Conservation (phyloP, 148 eudicot species). For the Mesembryanthemum crystallinum region DNA sequence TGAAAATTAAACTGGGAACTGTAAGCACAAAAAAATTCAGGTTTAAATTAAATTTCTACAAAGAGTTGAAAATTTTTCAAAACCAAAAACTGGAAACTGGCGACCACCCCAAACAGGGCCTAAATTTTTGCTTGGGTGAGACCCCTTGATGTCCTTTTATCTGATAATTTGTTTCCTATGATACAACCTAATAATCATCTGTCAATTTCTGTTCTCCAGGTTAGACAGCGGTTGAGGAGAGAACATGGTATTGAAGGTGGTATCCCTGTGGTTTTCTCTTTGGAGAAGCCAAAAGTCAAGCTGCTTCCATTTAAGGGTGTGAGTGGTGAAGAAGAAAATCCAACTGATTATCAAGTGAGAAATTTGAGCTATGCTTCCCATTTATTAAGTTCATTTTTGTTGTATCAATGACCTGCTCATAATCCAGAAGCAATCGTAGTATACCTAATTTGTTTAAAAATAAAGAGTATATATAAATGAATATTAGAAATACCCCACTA, state of each 20-base stretch:
- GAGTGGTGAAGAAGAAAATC: slow-evolving; percentile 87
- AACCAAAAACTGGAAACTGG: no score
- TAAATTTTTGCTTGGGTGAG: no score
- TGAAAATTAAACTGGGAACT: no score
- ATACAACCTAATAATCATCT: neutral
- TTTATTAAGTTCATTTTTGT: neutral
- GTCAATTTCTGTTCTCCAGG: slow-evolving; percentile 47
- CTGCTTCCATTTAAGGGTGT: slow-evolving; percentile 92
- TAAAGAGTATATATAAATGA: no score
- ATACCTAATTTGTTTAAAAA: neutral
- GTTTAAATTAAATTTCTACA: no score
- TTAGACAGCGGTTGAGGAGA: slow-evolving; percentile 77
- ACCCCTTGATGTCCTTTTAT: no score
- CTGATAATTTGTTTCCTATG: no score
- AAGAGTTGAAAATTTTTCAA: no score
- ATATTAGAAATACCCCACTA: no score
- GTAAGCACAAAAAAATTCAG: no score
- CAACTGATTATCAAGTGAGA: slow-evolving; percentile 91
- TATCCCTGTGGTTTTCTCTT: slow-evolving; percentile 91
- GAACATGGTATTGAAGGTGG: slow-evolving; percentile 98
- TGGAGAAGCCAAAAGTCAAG: slow-evolving; percentile 95
- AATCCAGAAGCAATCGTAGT: neutral
- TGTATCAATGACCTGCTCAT: slow-evolving; percentile 1
- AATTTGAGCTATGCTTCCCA: slow-evolving; percentile 10
- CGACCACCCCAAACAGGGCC: no score